phyloP scores from a whole-genome alignment of 441 rosid species.

The Euphorbia celastroides region DNA sequence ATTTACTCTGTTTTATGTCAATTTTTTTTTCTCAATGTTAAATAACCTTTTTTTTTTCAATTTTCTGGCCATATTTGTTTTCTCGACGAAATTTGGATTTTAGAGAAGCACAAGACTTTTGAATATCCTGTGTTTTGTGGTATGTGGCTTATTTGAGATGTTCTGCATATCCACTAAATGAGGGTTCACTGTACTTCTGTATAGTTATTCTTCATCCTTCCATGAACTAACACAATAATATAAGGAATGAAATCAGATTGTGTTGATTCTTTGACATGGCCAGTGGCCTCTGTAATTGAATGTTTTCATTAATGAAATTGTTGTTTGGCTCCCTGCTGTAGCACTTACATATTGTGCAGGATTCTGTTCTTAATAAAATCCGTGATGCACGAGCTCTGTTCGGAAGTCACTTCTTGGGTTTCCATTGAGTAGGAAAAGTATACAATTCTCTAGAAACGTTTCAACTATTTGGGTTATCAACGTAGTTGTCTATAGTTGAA shows the following conservation, averaged over 20 bases:
- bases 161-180: background rate
- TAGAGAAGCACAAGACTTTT: background rate
- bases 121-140: background rate
- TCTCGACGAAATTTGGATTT: background rate
- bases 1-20: background rate
- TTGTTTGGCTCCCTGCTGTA: background rate
- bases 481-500: background rate
- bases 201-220: background rate
- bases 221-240: background rate
- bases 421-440: background rate
- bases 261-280: background rate
- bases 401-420: no score
- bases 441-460: background rate
- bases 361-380: no score
- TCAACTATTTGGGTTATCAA: background rate
- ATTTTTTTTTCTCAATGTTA: background rate
- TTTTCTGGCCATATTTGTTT: background rate
- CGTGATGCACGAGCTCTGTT: background rate
- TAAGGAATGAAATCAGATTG: background rate
- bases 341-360: background rate
- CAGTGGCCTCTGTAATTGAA: background rate
- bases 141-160: background rate
- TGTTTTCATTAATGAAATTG: background rate
- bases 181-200: background rate
- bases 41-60: background rate